Evolutionary conservation across 352 stramenopile genomes (phyloP), one percentile per base, ranked within the genome.

Genomic region (Phytophthora pinifolia): DNA sequence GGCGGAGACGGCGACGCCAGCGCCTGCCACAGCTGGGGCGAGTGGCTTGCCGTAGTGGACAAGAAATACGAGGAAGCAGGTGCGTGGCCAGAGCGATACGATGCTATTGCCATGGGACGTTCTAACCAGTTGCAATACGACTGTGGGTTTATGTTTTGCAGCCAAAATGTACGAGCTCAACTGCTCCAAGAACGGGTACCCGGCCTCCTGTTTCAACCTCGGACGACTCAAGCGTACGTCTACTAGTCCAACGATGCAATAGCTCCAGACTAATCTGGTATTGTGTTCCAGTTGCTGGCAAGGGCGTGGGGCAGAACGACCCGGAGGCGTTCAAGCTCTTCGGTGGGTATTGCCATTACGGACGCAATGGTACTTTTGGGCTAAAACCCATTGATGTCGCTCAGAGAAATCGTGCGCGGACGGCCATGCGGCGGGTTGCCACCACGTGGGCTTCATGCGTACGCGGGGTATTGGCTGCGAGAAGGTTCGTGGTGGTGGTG

Each of bases 131-230:
- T 45, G 12, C n/a, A 43, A 15, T 35, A 14, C 15, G 29, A 15
- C 14, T 18, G 37, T 4, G 52, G n/a, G 31, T 15, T 20, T 29
- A 4, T 9, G 25, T 29, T 37, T 15, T 53, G 15, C n/a, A 90
- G 83, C 76, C 18, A 66, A 69, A 10, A 86, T 92, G 72, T 94
- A 92, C 58, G 65, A 86, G 64, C 71, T 85, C 46, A 96, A 96
- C 59, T 96, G 86, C 64, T 70, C 67, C 42, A 88, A 89, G 69
- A 92, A 89, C 49, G 67, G 67, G 22, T 93, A 94, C 55, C 56
- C 75, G 1, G 83, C 83, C 39, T 96, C 86, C 22, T 96, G 86
- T 51, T 96, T 96, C 61, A 94, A 94, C 54, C 75, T 94, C 38
- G 86, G 86, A 4, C 76, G 83, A 8, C 74, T 96, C 18, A 86